These are phyloP conservation scores for Helicostylum pulchrum DNA, from an alignment of 192 early-diverging fungal species.

Conservation along the genomic window DNA sequence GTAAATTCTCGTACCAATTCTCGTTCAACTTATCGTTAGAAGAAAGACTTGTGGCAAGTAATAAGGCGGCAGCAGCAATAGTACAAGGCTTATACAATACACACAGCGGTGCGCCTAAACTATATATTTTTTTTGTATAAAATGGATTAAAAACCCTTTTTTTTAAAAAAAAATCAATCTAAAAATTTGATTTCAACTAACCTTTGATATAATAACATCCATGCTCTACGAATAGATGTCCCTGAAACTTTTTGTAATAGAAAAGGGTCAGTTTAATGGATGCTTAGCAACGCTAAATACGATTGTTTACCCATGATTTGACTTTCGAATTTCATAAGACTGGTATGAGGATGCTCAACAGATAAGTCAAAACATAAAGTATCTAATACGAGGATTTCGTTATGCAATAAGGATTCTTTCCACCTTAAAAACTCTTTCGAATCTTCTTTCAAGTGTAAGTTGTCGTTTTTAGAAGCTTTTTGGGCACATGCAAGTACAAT, in stretches of 20 bases:
- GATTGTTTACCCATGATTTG: constrained; percentile 19
- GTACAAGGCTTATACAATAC: constrained; percentile 40
- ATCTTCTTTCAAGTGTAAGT: constrained; percentile 24
- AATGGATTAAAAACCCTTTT: no score
- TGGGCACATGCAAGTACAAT: constrained; percentile 50
- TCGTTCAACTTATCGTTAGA: background rate
- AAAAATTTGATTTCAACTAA: constrained; percentile 4
- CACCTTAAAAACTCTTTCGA: constrained; percentile 54
- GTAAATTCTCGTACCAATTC: constrained; percentile 12
- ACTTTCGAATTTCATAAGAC: constrained; percentile 36
- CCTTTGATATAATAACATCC: constrained; percentile 53
- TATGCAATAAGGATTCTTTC: constrained; percentile 48
- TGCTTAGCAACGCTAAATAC: background rate
- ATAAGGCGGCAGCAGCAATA: constrained; percentile 45
- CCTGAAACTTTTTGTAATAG: constrained; percentile 12
- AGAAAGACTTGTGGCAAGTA: constrained; percentile 31
- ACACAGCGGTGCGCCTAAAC: constrained; percentile 46
- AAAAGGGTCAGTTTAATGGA: background rate
- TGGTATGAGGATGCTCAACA: constrained; percentile 62
- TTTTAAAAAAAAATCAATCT: no score
- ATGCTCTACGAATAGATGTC: constrained; percentile 43
- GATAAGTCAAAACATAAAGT: constrained; percentile 69
- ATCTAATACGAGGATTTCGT: constrained; percentile 61
- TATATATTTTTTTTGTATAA: background rate
- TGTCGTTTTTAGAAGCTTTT: constrained; percentile 50